Evolutionary conservation across 345 rosid genomes (phyloP).

Genomic region (Boechera retrofracta): DNA sequence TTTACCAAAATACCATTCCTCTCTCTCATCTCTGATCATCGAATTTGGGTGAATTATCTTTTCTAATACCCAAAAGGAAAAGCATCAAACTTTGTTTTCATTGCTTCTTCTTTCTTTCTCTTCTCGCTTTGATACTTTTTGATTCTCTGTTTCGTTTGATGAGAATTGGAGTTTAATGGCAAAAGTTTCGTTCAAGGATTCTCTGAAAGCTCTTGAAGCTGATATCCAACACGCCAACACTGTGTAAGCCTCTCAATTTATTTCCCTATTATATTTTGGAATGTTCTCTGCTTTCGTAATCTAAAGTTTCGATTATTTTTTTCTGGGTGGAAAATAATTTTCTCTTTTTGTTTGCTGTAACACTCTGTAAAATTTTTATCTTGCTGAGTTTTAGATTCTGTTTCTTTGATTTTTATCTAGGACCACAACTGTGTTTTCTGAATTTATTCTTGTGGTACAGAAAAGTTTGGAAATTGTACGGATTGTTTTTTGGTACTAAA

Average conservation of each 20-base stretch:
- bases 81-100: conserved; percentile 22
- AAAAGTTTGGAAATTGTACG: conserved; percentile 11
- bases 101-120: conserved; percentile 24
- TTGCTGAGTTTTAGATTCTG: conserved; percentile 13
- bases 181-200: conserved; percentile 79
- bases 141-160: conserved; percentile 21
- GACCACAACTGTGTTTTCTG: conserved; percentile 23
- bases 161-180: conserved; percentile 52
- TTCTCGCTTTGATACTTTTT: conserved; percentile 20
- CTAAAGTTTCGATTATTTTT: conserved; percentile 25
- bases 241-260: conserved; percentile 56
- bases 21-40: conserved; percentile 32
- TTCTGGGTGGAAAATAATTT: background rate
- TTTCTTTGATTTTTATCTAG: conserved; percentile 21
- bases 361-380: background rate
- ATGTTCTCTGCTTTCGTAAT: conserved; percentile 4
- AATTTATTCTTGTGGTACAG: background rate
- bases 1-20: conserved; percentile 23
- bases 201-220: conserved; percentile 92
- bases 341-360: background rate
- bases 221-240: conserved; percentile 93
- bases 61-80: background rate
- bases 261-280: background rate
- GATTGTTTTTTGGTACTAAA: background rate
- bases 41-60: conserved; percentile 35